Percentiles rank a stretch among this genome's conserved stretches.
These are phyloP conservation scores for Austroboletus novae-zelandiae DNA, from an alignment of 1,284 basidiomycete species.

Conservation along the genomic window DNA sequence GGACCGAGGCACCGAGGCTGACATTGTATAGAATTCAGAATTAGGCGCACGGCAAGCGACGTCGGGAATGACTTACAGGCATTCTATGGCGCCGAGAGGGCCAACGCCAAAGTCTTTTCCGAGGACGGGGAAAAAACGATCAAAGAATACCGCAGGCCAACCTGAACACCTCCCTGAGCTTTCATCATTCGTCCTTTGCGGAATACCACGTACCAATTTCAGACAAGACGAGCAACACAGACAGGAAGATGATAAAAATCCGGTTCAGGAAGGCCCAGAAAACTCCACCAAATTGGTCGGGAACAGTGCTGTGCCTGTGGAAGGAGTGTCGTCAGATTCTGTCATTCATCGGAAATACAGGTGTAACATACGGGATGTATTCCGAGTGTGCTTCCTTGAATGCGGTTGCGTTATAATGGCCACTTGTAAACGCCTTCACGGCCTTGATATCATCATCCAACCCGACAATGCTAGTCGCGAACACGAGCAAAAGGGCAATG, in stretches of 20 bases:
- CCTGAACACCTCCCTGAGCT: slow-evolving; percentile 41
- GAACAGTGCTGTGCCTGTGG: slow-evolving; percentile 69
- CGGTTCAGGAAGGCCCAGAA: slow-evolving; percentile 87
- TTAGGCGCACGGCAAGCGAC: background rate
- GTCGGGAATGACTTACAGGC: slow-evolving; percentile 49
- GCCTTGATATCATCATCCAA: slow-evolving; percentile 81
- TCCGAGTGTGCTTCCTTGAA: slow-evolving; percentile 49
- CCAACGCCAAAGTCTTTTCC: slow-evolving; percentile 79
- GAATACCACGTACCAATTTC: slow-evolving; percentile 39
- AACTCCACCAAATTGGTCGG: slow-evolving; percentile 80
- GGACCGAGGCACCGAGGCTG: slow-evolving; percentile 73
- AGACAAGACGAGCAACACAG: slow-evolving; percentile 65
- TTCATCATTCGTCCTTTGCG: background rate
- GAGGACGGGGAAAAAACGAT: slow-evolving; percentile 83
- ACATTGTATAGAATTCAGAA: background rate
- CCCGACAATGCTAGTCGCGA: slow-evolving; percentile 75
- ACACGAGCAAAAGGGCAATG: slow-evolving; percentile 70
- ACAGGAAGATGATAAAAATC: slow-evolving; percentile 77
- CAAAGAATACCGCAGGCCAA: slow-evolving; percentile 73
- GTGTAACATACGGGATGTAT: slow-evolving; percentile 64
- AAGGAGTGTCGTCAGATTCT: slow-evolving; percentile 1
- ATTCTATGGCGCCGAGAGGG: slow-evolving; percentile 79
- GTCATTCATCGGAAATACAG: background rate
- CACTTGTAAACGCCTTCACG: slow-evolving; percentile 58
- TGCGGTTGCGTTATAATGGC: slow-evolving; percentile 30